Evolutionary conservation across 768 basidiomycete genomes (phyloP), one percentile per base, ranked within the genome.

Genomic region (Gloeophyllum trabeum): DNA sequence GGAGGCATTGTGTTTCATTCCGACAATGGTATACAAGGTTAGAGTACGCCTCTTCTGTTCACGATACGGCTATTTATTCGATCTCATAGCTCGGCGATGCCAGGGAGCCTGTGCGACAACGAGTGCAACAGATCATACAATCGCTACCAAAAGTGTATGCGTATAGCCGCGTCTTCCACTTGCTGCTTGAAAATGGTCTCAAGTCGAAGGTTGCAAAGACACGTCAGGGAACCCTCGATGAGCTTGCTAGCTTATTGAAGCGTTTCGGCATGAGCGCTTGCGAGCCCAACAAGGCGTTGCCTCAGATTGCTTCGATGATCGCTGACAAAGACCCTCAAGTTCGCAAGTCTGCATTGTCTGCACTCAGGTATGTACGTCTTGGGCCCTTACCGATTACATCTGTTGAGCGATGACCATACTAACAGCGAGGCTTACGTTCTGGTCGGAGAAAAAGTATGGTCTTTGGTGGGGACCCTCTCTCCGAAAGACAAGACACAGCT

Each of bases 141-240:
- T 72, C 71, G 4, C 67, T 97, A 40, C 83, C 92, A 5, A 89
- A 82, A 54, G 81, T 97, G 41, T 96, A 93, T 54, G 84, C 96
- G 1, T 93, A 84, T 52, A 96, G 92, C 52, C 81, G 92, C 30
- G 69, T 98, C 24, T 93, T 96, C 58, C 83, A 87, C 53, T 60
- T 90, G 12, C 64, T 98, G 5, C 70, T 96, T 7, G 89, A 96
- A 28, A 75, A 93, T 54, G 94, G 96, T 13, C 61, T 93, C 34
- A 84, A 80, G 57, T 83, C 86, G 14, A 93, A 93, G 60, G 86
- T 91, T 14, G 83, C 91, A 3, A 92, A 93, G 61, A 88, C 90
- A 7, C 78, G 93, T 10, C 85, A 90, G 60, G 87, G 89, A 10
- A 69, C 82, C 16, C 63, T 93, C 36, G 91, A 94, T 47, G 91